phyloP scores from a whole-genome alignment of 1,139 yeast genomes.

The Pichia sp. region DNA sequence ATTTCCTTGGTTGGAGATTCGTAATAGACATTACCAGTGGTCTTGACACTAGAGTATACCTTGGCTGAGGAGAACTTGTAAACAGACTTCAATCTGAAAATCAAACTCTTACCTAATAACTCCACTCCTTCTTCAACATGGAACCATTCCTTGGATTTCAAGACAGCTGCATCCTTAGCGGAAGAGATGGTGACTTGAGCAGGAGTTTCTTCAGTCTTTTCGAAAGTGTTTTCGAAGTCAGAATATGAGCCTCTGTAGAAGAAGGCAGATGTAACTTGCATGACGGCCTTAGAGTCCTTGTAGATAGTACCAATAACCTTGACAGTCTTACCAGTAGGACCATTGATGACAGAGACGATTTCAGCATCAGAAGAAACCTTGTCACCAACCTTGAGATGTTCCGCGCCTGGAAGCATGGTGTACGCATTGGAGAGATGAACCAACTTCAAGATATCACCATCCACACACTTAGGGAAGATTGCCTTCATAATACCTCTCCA shows the following conservation, averaged over 20 bases:
- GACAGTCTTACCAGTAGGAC: conserved; percentile 90
- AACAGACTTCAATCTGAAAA: conserved; percentile 84
- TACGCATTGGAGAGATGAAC: conserved; percentile 95
- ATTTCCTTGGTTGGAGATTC: conserved; percentile 93
- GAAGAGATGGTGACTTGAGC: conserved; percentile 67
- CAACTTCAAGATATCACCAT: conserved; percentile 89
- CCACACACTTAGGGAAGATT: conserved; percentile 91
- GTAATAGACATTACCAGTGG: conserved; percentile 77
- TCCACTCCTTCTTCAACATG: conserved; percentile 67
- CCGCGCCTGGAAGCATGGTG: conserved; percentile 88
- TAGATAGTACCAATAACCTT: conserved; percentile 88
- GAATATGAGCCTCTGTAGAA: conserved; percentile 89
- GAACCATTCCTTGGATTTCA: conserved; percentile 97
- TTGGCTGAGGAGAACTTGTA: conserved; percentile 72
- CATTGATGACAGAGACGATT: conserved; percentile 83
- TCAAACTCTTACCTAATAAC: conserved; percentile 70
- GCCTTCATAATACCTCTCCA: conserved; percentile 98
- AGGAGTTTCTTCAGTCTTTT: conserved; percentile 81
- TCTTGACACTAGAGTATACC: conserved; percentile 72
- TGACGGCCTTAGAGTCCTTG: conserved; percentile 70
- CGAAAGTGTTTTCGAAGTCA: conserved; percentile 90
- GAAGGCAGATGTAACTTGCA: conserved; percentile 94
- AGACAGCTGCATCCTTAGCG: conserved; percentile 86
- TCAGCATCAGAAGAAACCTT: conserved; percentile 76
- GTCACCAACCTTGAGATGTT: conserved; percentile 85